Percentiles rank a stretch among this genome's conserved stretches.
These are phyloP conservation scores for Xylaria sp. DNA, from an alignment of 2,329 filamentous ascomycete genomes.

Conservation along the genomic window DNA sequence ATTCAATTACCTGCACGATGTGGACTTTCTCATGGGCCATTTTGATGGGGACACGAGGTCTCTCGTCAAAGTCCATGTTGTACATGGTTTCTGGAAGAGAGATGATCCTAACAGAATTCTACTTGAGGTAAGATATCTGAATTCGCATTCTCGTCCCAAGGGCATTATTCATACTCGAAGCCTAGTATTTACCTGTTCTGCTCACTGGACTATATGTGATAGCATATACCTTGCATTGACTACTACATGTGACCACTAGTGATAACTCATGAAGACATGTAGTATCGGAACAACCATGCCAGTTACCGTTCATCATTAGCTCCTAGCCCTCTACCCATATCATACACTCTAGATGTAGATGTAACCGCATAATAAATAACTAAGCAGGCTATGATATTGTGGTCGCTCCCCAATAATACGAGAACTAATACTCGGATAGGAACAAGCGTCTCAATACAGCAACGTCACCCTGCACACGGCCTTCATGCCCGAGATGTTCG, in stretches of 20 bases:
- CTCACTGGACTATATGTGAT: background rate
- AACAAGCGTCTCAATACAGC: slow-evolving; percentile 60
- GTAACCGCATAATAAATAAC: too few relatives aligned
- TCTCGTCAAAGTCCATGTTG: slow-evolving; percentile 55
- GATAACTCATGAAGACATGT: too few relatives aligned
- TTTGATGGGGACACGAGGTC: slow-evolving; percentile 55
- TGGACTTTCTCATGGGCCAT: slow-evolving; percentile 57
- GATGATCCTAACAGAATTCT: slow-evolving; percentile 62
- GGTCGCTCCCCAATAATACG: background rate
- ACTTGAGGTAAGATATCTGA: slow-evolving; percentile 54
- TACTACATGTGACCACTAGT: background rate
- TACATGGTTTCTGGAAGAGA: slow-evolving; percentile 67
- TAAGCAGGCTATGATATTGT: too few relatives aligned
- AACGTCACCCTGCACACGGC: slow-evolving; percentile 75
- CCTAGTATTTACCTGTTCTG: background rate
- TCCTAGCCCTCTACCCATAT: too few relatives aligned
- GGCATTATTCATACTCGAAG: background rate
- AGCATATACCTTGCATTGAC: background rate
- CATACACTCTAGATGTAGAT: too few relatives aligned
- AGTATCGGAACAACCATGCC: too few relatives aligned
- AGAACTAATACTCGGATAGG: slow-evolving; percentile 45
- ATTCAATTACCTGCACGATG: slow-evolving; percentile 69
- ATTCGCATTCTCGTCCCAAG: background rate
- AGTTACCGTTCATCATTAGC: too few relatives aligned
- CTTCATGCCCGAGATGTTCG: slow-evolving; percentile 81